Conservation (phyloP, 2,329 filamentous ascomycete genomes). For the Trichoderma afroharzianum region DNA sequence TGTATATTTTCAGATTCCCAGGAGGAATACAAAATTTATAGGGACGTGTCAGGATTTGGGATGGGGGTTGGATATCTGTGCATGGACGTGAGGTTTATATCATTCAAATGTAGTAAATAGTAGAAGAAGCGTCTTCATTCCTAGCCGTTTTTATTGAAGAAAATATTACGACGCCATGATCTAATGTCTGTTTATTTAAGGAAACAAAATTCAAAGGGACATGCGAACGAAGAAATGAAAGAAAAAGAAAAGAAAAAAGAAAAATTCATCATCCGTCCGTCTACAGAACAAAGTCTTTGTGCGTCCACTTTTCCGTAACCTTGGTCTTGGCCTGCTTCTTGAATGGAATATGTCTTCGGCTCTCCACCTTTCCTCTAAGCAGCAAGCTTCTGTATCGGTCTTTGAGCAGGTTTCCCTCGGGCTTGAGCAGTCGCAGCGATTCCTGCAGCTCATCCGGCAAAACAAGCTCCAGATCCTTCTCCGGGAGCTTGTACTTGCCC, state of each 20-base stretch:
- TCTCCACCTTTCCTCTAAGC: slow-evolving; percentile 84
- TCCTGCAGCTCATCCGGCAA: slow-evolving; percentile 81
- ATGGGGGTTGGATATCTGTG: neutral
- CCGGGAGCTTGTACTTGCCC: slow-evolving; percentile 69
- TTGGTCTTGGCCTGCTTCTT: slow-evolving; percentile 77
- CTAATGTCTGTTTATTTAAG: neutral
- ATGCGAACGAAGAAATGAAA: neutral
- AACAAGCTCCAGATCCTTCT: slow-evolving; percentile 76
- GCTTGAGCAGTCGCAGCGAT: slow-evolving; percentile 76
- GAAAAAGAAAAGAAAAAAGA: neutral
- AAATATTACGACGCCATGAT: neutral
- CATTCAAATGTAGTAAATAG: neutral
- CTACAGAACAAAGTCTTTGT: slow-evolving; percentile 75
- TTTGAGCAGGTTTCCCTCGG: slow-evolving; percentile 91
- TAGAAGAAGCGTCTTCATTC: neutral
- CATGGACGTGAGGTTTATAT: neutral
- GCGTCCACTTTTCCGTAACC: slow-evolving; percentile 91
- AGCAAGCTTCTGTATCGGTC: slow-evolving; percentile 89
- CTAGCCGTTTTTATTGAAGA: neutral
- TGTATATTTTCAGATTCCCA: neutral
- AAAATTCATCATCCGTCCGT: neutral
- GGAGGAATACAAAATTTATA: neutral
- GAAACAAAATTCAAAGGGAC: neutral
- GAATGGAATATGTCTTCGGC: slow-evolving; percentile 72
- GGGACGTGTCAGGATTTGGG: neutral